Percentiles rank a stretch among this genome's conserved stretches.
Conservation (phyloP, 192 early-diverging fungal species). For the Coemansia sp. region DNA sequence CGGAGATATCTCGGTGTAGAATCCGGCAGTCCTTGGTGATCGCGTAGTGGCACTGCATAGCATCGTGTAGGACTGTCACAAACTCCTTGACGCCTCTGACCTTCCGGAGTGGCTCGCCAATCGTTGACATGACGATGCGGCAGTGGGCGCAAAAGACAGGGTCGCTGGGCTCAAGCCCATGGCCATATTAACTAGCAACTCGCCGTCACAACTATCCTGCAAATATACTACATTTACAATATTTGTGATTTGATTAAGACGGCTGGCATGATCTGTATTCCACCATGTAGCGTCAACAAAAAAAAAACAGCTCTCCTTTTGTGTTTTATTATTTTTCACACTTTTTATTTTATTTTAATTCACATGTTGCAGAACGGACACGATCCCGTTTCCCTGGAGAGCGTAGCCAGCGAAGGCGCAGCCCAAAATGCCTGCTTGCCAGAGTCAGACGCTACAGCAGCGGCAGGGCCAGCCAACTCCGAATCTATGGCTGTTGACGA, state of each 20-base stretch:
- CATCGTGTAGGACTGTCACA: no score
- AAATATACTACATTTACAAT: background rate
- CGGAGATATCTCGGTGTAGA: no score
- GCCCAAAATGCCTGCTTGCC: background rate
- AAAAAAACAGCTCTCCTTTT: background rate
- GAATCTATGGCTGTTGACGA: conserved; percentile 6
- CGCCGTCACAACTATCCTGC: no score
- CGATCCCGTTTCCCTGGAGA: background rate
- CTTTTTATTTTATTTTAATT: background rate
- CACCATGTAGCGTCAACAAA: no score
- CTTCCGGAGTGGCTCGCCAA: no score
- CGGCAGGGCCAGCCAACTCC: background rate
- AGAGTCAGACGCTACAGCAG: background rate
- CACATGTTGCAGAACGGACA: background rate
- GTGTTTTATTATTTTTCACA: background rate
- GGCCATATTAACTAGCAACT: no score
- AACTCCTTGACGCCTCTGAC: no score
- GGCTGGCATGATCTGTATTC: background rate
- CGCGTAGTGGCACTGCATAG: no score
- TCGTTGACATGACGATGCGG: no score
- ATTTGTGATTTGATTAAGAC: background rate
- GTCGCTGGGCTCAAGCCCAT: no score
- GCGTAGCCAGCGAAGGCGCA: background rate
- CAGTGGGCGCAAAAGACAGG: no score
- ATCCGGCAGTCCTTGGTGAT: no score